A percentile compares a stretch with the other conserved stretches of the same genome.
Evolutionary conservation across 345 rosid species (phyloP).

Genomic region (Firmiana major): DNA sequence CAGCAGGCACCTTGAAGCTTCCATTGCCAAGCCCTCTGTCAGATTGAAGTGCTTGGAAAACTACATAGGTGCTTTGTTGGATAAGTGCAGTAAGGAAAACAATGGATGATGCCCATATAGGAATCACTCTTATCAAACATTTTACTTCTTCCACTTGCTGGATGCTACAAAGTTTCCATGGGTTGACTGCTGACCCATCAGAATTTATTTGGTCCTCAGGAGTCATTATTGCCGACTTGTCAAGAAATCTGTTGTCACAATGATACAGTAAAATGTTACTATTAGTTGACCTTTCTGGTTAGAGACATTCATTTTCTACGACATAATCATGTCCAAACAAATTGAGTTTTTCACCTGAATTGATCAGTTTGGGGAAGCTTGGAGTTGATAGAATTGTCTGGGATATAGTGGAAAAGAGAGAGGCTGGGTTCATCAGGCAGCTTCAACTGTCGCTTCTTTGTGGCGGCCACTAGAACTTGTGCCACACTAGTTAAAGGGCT

Average conservation of each 20-base stretch:
- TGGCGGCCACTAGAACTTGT: conserved; percentile 34
- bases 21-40: not conserved
- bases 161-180: conserved; percentile 8
- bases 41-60: conserved; percentile 14
- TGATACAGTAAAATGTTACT: not conserved
- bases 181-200: not conserved
- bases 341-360: conserved; percentile 30
- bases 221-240: conserved; percentile 5
- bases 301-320: not conserved
- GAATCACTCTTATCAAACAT: conserved; percentile 7
- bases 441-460: conserved; percentile 15
- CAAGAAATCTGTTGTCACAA: not conserved
- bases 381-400: conserved; percentile 26
- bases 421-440: conserved; percentile 3
- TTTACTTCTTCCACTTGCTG: conserved; percentile 15
- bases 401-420: conserved; percentile 23
- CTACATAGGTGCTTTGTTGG: conserved; percentile 1
- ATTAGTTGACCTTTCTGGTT: not conserved
- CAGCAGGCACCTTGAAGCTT: conserved; percentile 14
- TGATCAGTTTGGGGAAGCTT: conserved; percentile 41
- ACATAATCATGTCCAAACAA: not conserved
- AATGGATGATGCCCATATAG: conserved; percentile 3
- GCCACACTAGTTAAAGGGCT: conserved; percentile 35
- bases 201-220: not conserved
- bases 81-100: not conserved